Conservation (phyloP, 2,329 filamentous ascomycete genomes). For the Calonectria leucothoes region DNA sequence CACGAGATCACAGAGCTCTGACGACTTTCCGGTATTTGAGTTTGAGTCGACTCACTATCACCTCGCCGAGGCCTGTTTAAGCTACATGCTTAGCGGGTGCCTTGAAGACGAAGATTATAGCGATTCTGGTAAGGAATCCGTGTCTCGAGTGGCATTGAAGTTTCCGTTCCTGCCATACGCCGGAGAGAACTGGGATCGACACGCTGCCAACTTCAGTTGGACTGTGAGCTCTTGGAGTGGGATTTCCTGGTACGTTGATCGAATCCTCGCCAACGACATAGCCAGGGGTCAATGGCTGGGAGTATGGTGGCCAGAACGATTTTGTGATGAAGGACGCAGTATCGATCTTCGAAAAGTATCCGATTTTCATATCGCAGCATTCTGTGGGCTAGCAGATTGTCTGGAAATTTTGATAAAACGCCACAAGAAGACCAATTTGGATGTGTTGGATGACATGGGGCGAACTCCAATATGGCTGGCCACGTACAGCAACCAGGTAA, state of each 20-base stretch:
- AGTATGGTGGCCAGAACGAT: not conserved
- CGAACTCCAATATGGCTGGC: not conserved
- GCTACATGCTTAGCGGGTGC: not conserved
- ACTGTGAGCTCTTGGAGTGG: not conserved
- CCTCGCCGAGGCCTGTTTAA: not conserved
- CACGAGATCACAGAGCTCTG: not conserved
- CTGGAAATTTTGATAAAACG: slow-evolving; percentile 2
- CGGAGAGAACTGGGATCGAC: not conserved
- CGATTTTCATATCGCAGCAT: slow-evolving; percentile 19
- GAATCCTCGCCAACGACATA: not conserved
- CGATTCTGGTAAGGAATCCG: not conserved
- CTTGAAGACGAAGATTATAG: not conserved
- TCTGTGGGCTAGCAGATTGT: slow-evolving; percentile 22
- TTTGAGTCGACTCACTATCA: not conserved
- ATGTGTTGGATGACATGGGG: not conserved
- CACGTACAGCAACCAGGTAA: not conserved
- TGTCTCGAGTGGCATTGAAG: not conserved
- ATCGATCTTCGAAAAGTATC: not conserved
- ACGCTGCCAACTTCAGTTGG: not conserved
- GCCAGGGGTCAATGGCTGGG: not conserved
- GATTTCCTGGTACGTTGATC: not conserved
- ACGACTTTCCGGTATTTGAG: not conserved
- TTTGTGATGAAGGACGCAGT: not conserved
- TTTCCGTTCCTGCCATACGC: not conserved
- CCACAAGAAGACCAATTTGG: not conserved